Percentiles rank a stretch among this genome's conserved stretches.
phyloP scores from a whole-genome alignment of 208 protist species.

The Acanthamoeba divionensis region DNA sequence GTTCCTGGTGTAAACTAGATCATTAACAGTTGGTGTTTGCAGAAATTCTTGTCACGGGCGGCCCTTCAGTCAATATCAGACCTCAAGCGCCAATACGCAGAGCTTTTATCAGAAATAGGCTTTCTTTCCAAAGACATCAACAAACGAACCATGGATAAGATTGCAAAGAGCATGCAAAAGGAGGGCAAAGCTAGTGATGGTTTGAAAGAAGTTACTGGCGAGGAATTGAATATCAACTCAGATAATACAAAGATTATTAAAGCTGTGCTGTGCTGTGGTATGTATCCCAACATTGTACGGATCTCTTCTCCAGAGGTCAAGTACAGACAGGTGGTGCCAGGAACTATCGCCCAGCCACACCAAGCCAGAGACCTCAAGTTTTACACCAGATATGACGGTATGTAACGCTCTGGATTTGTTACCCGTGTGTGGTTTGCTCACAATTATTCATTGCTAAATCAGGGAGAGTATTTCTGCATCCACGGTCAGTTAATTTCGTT shows the following conservation, averaged over 20 bases:
- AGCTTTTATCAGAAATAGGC: conserved; percentile 44
- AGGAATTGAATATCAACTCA: not conserved
- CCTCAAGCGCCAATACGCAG: conserved; percentile 35
- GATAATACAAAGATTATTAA: conserved; percentile 74
- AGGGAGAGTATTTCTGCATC: conserved; percentile 47
- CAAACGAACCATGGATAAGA: not conserved
- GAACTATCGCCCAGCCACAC: conserved; percentile 38
- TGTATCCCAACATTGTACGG: conserved; percentile 91
- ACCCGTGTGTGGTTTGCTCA: not conserved
- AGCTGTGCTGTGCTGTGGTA: conserved; percentile 89
- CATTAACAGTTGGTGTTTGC: not conserved
- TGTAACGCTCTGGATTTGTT: not conserved
- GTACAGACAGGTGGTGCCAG: not conserved
- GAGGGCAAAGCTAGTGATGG: not conserved
- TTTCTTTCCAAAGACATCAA: not conserved
- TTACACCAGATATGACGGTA: conserved; percentile 29
- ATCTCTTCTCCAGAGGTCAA: not conserved
- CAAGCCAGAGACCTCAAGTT: conserved; percentile 42
- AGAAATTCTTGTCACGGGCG: conserved; percentile 44
- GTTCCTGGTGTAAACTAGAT: not conserved
- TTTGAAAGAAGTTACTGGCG: not conserved
- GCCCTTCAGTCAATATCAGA: conserved; percentile 16
- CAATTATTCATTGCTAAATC: not conserved
- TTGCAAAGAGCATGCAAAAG: not conserved
- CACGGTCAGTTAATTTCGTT: conserved; percentile 23